Conservation (phyloP, 495 filamentous ascomycete genomes). For the Penicillium psychrofluorescens region DNA sequence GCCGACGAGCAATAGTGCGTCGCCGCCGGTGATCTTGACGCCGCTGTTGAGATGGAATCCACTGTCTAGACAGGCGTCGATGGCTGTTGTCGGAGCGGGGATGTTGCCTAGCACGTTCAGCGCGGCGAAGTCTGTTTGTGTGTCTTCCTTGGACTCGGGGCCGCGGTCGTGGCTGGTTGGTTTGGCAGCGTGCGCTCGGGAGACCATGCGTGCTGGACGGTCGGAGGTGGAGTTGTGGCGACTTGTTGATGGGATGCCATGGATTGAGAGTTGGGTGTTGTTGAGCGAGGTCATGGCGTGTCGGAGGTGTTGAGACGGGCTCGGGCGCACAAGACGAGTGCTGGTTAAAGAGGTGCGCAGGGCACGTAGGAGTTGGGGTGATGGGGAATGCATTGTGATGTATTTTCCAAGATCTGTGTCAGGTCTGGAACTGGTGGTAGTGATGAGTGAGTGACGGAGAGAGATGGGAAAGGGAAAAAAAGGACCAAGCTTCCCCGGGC, state of each 20-base stretch:
- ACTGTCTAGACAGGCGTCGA: constrained; percentile 70
- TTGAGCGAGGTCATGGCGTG: constrained; percentile 5
- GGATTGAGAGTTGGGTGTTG: background rate
- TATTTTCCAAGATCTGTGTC: background rate
- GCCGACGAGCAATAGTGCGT: constrained; percentile 65
- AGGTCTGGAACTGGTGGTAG: background rate
- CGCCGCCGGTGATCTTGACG: constrained; percentile 53
- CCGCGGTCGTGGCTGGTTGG: constrained; percentile 48
- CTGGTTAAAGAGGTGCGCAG: constrained; percentile 27
- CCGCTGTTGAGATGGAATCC: constrained; percentile 82
- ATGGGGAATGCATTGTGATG: constrained; percentile 32
- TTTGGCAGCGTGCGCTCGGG: constrained; percentile 32
- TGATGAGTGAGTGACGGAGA: background rate
- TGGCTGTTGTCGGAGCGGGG: constrained; percentile 66
- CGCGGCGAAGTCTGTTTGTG: constrained; percentile 64
- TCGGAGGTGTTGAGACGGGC: constrained; percentile 7
- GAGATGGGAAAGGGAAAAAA: background rate
- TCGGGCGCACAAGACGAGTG: background rate
- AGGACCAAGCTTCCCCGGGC: background rate
- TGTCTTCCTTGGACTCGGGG: constrained; percentile 51
- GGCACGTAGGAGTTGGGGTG: constrained; percentile 37
- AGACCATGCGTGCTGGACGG: constrained; percentile 30
- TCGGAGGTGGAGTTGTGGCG: constrained; percentile 17
- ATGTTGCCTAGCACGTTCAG: constrained; percentile 76
- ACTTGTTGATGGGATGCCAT: constrained; percentile 2